Evolutionary conservation across 148 eudicot genomes (phyloP), one percentile per base, ranked within the genome.

Genomic region (Vaccinium macrocarpon): DNA sequence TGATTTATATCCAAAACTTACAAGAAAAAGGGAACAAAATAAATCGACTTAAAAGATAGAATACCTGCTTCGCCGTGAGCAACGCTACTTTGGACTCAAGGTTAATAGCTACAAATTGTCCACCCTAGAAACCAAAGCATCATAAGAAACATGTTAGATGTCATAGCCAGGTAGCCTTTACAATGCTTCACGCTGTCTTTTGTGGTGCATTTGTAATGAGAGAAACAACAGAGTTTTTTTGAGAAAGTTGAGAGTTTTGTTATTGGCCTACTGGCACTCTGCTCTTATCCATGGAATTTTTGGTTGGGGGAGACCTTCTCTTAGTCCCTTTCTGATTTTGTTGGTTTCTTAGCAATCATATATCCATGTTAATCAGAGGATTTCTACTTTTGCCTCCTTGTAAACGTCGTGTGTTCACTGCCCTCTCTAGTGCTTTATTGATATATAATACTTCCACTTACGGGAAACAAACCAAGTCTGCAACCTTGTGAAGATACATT

Each of bases 41-140:
- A 50, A 64, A 29, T 35, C 7, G 51, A 29, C 25, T 10, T 42
- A 32, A 52, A 52, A 46, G 50, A 76, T 32, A 35, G 19, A 61
- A 15, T 64, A 91, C 95, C 92, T 91, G 90, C 84, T 87, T 88
- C 79, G 93, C 93, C 71, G 89, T 89, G 74, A 92, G 90, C 81
- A 89, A 86, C 49, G 91, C 91, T 49, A 86, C 85, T 84, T 86
- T 85, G 25, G 89, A 73, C 86, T 92, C 90, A 48, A 92, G 84
- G 88, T 88, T 89, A 83, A 87, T 77, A 75, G 95, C 91, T 35
- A 92, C 95, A 52, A 92, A 82, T 70, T 91, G 88, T 71, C 92
- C 95, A 51, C 90, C 95, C 93, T 91, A 79, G 27, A 87, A 84
- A 48, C 64, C 74, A 83, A 75, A 66, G 76, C 14, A 84, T 61